These are phyloP conservation scores for Xerocomus nothofagi DNA, from an alignment of 1,284 basidiomycete genomes.

Conservation along the genomic window DNA sequence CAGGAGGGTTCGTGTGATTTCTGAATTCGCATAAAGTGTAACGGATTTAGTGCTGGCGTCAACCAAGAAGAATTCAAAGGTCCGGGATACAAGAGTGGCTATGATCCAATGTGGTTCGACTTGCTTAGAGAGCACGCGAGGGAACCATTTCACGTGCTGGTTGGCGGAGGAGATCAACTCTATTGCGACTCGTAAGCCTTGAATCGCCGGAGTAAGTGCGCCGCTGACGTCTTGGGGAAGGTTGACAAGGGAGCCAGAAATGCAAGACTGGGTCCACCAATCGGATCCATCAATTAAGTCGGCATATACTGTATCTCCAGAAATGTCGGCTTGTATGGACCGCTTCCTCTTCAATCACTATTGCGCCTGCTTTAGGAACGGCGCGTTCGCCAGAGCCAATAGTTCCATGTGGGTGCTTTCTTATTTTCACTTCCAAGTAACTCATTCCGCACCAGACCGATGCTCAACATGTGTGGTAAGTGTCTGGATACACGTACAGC, in stretches of 20 bases:
- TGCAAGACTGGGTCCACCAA: constrained; percentile 82
- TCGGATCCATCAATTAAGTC: constrained; percentile 67
- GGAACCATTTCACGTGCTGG: constrained; percentile 81
- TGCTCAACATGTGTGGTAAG: constrained; percentile 65
- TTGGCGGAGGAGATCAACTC: constrained; percentile 85
- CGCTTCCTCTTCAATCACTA: constrained; percentile 91
- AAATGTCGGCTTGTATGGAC: constrained; percentile 82
- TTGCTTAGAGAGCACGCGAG: constrained; percentile 78
- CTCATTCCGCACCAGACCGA: constrained; percentile 43
- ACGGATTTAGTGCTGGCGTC: constrained; percentile 79
- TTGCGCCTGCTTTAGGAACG: constrained; percentile 81
- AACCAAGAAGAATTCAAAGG: constrained; percentile 79
- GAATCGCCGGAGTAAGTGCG: background rate
- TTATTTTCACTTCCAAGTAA: background rate
- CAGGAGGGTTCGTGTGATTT: too few species aligned
- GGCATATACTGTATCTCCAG: constrained; percentile 62
- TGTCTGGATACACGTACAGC: background rate
- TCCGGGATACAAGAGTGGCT: constrained; percentile 73
- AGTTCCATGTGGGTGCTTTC: constrained; percentile 75
- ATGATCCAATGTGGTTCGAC: constrained; percentile 93
- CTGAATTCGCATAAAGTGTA: constrained; percentile 53
- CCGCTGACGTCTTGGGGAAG: constrained; percentile 36
- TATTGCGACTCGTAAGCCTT: constrained; percentile 69
- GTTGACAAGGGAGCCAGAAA: constrained; percentile 70
- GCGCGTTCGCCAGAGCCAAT: constrained; percentile 92